These are phyloP conservation scores for Coniferiporia weirii DNA, from an alignment of 1,284 basidiomycete species.

Conservation along the genomic window DNA sequence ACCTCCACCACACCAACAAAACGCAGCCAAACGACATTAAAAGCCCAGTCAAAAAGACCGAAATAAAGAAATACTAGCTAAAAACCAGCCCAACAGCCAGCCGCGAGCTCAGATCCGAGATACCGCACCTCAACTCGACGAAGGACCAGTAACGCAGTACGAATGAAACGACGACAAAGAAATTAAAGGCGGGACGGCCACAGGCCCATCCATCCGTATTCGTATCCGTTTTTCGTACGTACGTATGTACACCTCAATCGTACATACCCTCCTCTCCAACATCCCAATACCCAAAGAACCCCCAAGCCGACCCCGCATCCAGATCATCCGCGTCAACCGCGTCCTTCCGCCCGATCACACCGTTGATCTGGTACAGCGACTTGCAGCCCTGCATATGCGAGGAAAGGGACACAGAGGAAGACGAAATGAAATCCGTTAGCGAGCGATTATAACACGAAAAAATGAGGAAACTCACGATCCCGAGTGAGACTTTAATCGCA, in stretches of 20 bases:
- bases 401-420: no score
- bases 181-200: no score
- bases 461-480: slow-evolving; percentile 37
- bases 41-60: no score
- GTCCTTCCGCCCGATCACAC: slow-evolving; percentile 39
- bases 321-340: slow-evolving; percentile 42
- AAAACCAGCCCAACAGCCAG: no score
- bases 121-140: no score
- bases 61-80: no score
- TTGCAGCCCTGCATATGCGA: slow-evolving; percentile 28
- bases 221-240: no score
- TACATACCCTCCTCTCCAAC: slow-evolving; percentile 32
- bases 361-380: slow-evolving; percentile 41
- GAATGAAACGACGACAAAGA: no score
- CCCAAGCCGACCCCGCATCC: slow-evolving; percentile 43
- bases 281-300: slow-evolving; percentile 31
- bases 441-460: slow-evolving; percentile 4
- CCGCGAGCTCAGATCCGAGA: no score
- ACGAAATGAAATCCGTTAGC: not conserved
- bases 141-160: no score
- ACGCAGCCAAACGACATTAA: no score
- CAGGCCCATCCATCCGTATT: no score
- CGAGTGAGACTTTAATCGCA: slow-evolving; percentile 68
- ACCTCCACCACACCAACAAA: not conserved
- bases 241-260: slow-evolving; percentile 2